phyloP scores from a whole-genome alignment of 2,329 filamentous ascomycete species.

The Neurospora sp. region DNA sequence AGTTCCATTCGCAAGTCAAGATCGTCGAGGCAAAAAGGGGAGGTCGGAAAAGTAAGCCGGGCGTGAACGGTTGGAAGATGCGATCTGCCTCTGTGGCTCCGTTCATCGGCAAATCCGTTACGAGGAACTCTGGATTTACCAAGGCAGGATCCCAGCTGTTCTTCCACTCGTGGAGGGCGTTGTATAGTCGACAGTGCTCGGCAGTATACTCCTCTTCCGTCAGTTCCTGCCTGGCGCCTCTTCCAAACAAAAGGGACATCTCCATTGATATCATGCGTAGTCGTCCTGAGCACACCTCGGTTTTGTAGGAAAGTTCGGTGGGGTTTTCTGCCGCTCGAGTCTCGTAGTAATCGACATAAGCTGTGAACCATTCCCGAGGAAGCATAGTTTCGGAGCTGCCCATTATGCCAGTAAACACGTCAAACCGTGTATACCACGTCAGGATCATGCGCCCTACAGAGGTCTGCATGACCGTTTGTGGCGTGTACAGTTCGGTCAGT shows the following conservation, averaged over 20 bases:
- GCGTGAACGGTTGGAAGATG: conserved; percentile 64
- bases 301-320: conserved; percentile 51
- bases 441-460: conserved; percentile 63
- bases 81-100: conserved; percentile 46
- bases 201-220: conserved; percentile 51
- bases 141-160: conserved; percentile 50
- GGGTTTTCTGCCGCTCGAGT: conserved; percentile 50
- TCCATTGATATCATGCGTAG: conserved; percentile 69
- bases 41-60: conserved; percentile 58
- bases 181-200: conserved; percentile 47
- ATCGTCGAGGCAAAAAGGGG: conserved; percentile 67
- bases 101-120: conserved; percentile 51
- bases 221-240: conserved; percentile 54
- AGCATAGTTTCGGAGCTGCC: conserved; percentile 67
- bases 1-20: conserved; percentile 66
- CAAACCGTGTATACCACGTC: conserved; percentile 85
- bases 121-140: conserved; percentile 48
- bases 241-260: conserved; percentile 67
- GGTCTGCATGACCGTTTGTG: conserved; percentile 62
- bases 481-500: conserved; percentile 66
- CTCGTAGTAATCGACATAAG: conserved; percentile 52
- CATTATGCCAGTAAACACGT: conserved; percentile 74
- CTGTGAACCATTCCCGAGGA: conserved; percentile 66
- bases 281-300: conserved; percentile 55
- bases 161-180: conserved; percentile 37